A percentile compares a stretch with the other conserved stretches of the same genome.
These are phyloP conservation scores for Phytophthora nicotianae DNA, from an alignment of 352 stramenopile species.

Conservation along the genomic window DNA sequence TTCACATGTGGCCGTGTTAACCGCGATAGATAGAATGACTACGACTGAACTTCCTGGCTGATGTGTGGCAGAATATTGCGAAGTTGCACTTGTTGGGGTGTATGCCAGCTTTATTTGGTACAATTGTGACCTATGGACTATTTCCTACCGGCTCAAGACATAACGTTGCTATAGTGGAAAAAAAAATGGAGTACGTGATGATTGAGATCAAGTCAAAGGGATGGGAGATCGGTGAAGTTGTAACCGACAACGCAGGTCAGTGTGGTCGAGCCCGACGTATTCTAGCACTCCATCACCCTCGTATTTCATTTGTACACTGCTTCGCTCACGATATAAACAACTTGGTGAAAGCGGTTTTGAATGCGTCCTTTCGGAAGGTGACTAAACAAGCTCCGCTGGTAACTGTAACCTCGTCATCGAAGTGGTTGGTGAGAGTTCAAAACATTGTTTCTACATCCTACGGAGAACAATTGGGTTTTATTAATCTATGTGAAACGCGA, in stretches of 20 bases:
- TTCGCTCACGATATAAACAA: not conserved
- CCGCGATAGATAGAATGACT: too few species aligned
- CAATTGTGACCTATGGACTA: too few species aligned
- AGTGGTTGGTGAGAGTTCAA: not conserved
- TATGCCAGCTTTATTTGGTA: too few species aligned
- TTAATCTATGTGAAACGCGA: not conserved
- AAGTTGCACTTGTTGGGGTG: too few species aligned
- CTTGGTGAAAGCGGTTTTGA: not conserved
- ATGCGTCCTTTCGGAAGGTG: not conserved
- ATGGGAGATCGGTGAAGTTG: not conserved
- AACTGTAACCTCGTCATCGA: not conserved
- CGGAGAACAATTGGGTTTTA: not conserved
- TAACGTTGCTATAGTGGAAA: not conserved
- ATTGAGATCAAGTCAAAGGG: not conserved
- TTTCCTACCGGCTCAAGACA: not conserved
- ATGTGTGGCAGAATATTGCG: too few species aligned
- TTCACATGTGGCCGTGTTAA: too few species aligned
- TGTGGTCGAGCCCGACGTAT: not conserved
- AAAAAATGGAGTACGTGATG: not conserved
- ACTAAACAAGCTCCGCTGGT: not conserved
- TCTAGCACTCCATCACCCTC: not conserved
- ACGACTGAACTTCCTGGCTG: too few species aligned
- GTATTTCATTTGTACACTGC: not conserved
- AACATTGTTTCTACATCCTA: not conserved
- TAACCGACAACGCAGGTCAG: not conserved